Evolutionary conservation across 768 basidiomycete genomes (phyloP).

Genomic region (Trametes elegans): DNA sequence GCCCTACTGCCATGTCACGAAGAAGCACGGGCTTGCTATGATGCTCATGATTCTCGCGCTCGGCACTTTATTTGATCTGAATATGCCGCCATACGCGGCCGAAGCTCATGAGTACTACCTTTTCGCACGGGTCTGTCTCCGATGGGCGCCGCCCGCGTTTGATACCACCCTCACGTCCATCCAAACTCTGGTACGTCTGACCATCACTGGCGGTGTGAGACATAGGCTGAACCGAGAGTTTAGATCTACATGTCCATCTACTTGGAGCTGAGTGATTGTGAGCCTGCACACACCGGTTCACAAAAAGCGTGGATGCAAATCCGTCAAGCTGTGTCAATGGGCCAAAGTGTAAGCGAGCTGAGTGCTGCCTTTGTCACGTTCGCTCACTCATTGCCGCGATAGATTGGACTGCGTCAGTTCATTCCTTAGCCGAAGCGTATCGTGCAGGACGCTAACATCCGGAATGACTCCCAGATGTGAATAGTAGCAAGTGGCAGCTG

Average conservation of each 20-base stretch:
- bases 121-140: slow-evolving; percentile 52
- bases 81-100: slow-evolving; percentile 44
- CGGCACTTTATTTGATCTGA: slow-evolving; percentile 57
- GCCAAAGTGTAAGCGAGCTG: slow-evolving; percentile 50
- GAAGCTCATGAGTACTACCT: slow-evolving; percentile 64
- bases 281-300: slow-evolving; percentile 38
- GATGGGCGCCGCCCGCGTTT: slow-evolving; percentile 43
- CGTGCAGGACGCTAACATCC: not conserved
- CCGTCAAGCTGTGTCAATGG: slow-evolving; percentile 55
- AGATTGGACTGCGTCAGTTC: slow-evolving; percentile 20
- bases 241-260: slow-evolving; percentile 47
- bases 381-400: slow-evolving; percentile 29
- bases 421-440: not conserved
- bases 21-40: slow-evolving; percentile 54
- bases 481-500: slow-evolving; percentile 60
- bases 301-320: slow-evolving; percentile 53
- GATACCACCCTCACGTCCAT: slow-evolving; percentile 55
- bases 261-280: slow-evolving; percentile 54
- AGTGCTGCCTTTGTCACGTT: not conserved
- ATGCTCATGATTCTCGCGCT: slow-evolving; percentile 68
- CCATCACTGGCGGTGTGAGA: too few relatives aligned
- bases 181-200: slow-evolving; percentile 54
- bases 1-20: slow-evolving; percentile 31
- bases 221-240: too few relatives aligned
- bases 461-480: slow-evolving; percentile 43